Evolutionary conservation across 495 filamentous ascomycete genomes (phyloP).

Genomic region (Penicillium flavigenum): DNA sequence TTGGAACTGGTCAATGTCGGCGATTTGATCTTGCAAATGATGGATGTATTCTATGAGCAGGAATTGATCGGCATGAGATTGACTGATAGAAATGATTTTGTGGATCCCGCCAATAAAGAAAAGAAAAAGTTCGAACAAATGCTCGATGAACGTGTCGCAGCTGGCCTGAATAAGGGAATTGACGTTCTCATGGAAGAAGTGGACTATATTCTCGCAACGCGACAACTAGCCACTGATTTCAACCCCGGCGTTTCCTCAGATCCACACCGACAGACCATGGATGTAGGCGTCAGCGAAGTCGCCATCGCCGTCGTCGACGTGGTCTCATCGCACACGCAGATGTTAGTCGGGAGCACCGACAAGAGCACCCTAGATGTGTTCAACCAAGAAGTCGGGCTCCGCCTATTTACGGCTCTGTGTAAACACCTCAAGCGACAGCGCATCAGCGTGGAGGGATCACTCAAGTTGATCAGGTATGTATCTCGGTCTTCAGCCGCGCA

Average conservation of each 20-base stretch:
- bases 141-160: constrained; percentile 95
- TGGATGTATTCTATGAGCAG: constrained; percentile 98
- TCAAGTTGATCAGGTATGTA: constrained; percentile 79
- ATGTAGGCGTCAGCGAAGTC: constrained; percentile 79
- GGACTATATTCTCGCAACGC: constrained; percentile 89
- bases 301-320: constrained; percentile 79
- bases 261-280: constrained; percentile 51
- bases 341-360: constrained; percentile 90
- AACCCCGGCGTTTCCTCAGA: constrained; percentile 65
- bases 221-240: constrained; percentile 83
- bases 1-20: constrained; percentile 97
- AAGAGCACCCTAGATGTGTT: constrained; percentile 98
- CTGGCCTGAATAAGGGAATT: constrained; percentile 94
- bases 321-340: constrained; percentile 81
- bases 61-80: constrained; percentile 81
- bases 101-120: constrained; percentile 84
- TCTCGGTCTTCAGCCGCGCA: background rate
- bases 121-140: constrained; percentile 99
- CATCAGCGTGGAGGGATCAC: constrained; percentile 82
- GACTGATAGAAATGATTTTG: constrained; percentile 88
- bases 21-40: constrained; percentile 97
- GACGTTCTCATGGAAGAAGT: constrained; percentile 98
- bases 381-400: constrained; percentile 94
- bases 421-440: constrained; percentile 97
- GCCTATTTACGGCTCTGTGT: constrained; percentile 84